A percentile compares a stretch with the other conserved stretches of the same genome.
These are phyloP conservation scores for Psilocybe azurescens DNA, from an alignment of 768 basidiomycete genomes.

Conservation along the genomic window DNA sequence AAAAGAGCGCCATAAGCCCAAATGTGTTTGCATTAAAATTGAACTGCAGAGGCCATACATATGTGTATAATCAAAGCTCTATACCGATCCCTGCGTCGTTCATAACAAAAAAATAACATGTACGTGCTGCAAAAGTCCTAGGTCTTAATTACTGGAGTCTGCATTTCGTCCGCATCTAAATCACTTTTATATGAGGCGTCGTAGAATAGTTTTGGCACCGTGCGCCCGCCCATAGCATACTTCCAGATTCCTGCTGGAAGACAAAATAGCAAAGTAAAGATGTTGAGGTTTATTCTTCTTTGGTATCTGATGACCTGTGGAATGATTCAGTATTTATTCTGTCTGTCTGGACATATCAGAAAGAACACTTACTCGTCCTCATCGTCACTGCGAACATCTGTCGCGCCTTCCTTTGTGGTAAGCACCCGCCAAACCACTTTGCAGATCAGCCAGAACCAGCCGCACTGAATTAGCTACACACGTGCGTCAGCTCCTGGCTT, in stretches of 20 bases:
- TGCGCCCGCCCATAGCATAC: slow-evolving; percentile 9
- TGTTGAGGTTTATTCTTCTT: slow-evolving; percentile 31
- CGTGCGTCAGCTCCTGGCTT: slow-evolving; percentile 14
- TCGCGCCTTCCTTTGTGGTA: slow-evolving; percentile 70
- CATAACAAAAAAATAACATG: slow-evolving; percentile 7
- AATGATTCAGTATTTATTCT: not conserved
- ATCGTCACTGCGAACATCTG: slow-evolving; percentile 88
- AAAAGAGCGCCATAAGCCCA: not conserved
- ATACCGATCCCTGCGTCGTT: not conserved
- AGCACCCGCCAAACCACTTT: slow-evolving; percentile 84
- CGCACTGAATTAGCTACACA: slow-evolving; percentile 66
- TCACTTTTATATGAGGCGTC: slow-evolving; percentile 12
- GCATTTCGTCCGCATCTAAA: slow-evolving; percentile 7
- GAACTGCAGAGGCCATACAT: not conserved
- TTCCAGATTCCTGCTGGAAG: slow-evolving; percentile 4
- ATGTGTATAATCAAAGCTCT: not conserved
- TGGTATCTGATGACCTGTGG: slow-evolving; percentile 33
- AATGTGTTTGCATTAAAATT: not conserved
- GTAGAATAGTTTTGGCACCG: slow-evolving; percentile 20
- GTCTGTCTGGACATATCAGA: not conserved
- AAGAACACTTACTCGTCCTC: slow-evolving; percentile 53
- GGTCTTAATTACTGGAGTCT: slow-evolving; percentile 16
- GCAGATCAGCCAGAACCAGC: slow-evolving; percentile 91
- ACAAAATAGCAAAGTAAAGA: not conserved
- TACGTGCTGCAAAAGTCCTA: slow-evolving; percentile 6